Conservation (phyloP, 2,329 filamentous ascomycete genomes). For the Pleurostoma richardsiae region DNA sequence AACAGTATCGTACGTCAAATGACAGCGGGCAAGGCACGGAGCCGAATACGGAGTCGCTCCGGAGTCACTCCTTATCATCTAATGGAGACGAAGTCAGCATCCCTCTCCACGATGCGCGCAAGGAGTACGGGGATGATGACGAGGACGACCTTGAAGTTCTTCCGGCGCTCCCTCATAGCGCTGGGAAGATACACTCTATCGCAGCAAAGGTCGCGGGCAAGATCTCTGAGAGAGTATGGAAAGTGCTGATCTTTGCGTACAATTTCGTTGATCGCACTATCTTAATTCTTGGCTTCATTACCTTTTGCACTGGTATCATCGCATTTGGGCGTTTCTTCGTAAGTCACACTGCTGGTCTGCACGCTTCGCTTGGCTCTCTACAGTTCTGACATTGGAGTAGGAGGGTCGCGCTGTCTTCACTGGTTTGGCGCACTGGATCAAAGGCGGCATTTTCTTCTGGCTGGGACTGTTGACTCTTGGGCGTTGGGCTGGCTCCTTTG, state of each 20-base stretch:
- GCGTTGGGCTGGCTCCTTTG: slow-evolving; percentile 85
- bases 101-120: slow-evolving; percentile 29
- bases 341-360: slow-evolving; percentile 31
- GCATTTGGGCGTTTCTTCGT: slow-evolving; percentile 83
- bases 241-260: slow-evolving; percentile 55
- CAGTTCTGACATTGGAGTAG: slow-evolving; percentile 29
- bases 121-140: slow-evolving; percentile 45
- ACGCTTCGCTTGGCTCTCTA: not conserved
- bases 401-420: slow-evolving; percentile 68
- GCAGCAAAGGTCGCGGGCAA: slow-evolving; percentile 48
- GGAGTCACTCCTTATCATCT: slow-evolving; percentile 60
- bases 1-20: slow-evolving; percentile 54
- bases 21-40: slow-evolving; percentile 75
- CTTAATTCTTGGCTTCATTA: slow-evolving; percentile 71
- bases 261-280: slow-evolving; percentile 70
- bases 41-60: slow-evolving; percentile 60
- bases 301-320: slow-evolving; percentile 66
- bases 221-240: slow-evolving; percentile 52
- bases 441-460: slow-evolving; percentile 93
- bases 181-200: slow-evolving; percentile 44
- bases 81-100: slow-evolving; percentile 40
- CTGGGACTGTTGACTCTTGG: slow-evolving; percentile 83
- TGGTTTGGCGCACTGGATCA: slow-evolving; percentile 88
- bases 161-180: slow-evolving; percentile 33
- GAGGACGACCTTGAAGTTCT: slow-evolving; percentile 37